Percentiles rank a stretch among this genome's conserved stretches.
phyloP scores from a whole-genome alignment of 345 rosid species.

The Gossypium ekmanianum region DNA sequence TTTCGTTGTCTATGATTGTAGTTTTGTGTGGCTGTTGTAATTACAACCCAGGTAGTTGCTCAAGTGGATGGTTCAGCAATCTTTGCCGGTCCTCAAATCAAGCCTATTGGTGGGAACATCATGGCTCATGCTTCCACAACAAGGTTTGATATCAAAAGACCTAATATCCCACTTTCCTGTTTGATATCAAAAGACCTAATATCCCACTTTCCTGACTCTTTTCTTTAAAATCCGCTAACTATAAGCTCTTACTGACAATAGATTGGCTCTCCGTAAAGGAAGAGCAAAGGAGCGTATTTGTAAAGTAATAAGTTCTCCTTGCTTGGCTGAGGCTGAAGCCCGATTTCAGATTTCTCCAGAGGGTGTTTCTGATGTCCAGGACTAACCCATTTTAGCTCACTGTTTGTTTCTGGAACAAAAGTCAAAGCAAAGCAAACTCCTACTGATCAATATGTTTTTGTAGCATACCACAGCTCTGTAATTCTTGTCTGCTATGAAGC shows the following conservation, averaged over 20 bases:
- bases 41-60: constrained; percentile 94
- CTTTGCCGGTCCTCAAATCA: constrained; percentile 95
- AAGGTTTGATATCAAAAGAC: constrained; percentile 40
- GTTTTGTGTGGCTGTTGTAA: constrained; percentile 96
- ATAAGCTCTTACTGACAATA: constrained; percentile 24
- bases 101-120: constrained; percentile 95
- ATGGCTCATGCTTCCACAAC: constrained; percentile 99
- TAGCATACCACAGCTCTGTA: not conserved
- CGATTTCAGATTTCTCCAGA: constrained; percentile 80
- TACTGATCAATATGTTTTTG: not conserved
- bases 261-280: constrained; percentile 88
- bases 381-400: not conserved
- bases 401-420: not conserved
- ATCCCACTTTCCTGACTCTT: not conserved
- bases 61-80: constrained; percentile 98
- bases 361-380: constrained; percentile 55
- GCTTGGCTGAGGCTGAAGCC: constrained; percentile 90
- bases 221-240: constrained; percentile 1
- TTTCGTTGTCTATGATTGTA: constrained; percentile 23
- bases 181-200: not conserved
- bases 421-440: too few species aligned
- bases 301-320: constrained; percentile 95
- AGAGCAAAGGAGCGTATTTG: constrained; percentile 96
- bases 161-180: constrained; percentile 8
- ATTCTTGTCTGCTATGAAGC: not conserved